These are phyloP conservation scores for Chalciporus piperatoides DNA, from an alignment of 1,284 basidiomycete genomes.

Conservation along the genomic window DNA sequence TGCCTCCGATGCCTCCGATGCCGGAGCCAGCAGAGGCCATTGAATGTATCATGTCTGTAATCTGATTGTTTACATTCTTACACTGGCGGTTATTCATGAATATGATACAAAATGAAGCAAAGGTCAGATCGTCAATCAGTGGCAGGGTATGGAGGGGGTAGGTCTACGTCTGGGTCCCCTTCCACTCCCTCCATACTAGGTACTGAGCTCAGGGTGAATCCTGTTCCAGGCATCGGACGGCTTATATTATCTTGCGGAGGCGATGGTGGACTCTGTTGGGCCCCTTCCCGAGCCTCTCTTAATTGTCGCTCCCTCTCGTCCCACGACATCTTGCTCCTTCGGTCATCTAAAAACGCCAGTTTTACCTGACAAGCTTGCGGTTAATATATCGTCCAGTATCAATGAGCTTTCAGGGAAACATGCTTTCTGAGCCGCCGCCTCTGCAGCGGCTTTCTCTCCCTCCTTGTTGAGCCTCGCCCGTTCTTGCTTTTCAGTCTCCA, in stretches of 20 bases:
- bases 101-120: slow-evolving; percentile 8
- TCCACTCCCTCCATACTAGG: slow-evolving; percentile 1
- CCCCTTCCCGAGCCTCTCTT: slow-evolving; percentile 37
- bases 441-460: slow-evolving; percentile 54
- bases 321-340: slow-evolving; percentile 48
- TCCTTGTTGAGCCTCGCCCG: slow-evolving; percentile 43
- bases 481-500: slow-evolving; percentile 53
- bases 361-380: slow-evolving; percentile 49
- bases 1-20: slow-evolving; percentile 35
- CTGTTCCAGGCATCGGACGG: slow-evolving; percentile 22
- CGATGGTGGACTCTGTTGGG: neutral
- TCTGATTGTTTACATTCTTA: neutral
- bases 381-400: neutral
- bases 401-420: slow-evolving; percentile 2
- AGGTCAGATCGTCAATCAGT: slow-evolving; percentile 8
- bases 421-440: slow-evolving; percentile 53
- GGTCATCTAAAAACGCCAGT: slow-evolving; percentile 71
- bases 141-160: slow-evolving; percentile 24
- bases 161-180: slow-evolving; percentile 12
- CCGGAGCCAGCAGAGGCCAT: slow-evolving; percentile 28
- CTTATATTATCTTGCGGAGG: neutral
- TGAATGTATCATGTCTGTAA: slow-evolving; percentile 20
- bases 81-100: neutral
- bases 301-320: slow-evolving; percentile 57
- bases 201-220: slow-evolving; percentile 16